These are phyloP conservation scores for Clohesyomyces aquaticus DNA, from an alignment of 495 filamentous ascomycete species.

Conservation along the genomic window DNA sequence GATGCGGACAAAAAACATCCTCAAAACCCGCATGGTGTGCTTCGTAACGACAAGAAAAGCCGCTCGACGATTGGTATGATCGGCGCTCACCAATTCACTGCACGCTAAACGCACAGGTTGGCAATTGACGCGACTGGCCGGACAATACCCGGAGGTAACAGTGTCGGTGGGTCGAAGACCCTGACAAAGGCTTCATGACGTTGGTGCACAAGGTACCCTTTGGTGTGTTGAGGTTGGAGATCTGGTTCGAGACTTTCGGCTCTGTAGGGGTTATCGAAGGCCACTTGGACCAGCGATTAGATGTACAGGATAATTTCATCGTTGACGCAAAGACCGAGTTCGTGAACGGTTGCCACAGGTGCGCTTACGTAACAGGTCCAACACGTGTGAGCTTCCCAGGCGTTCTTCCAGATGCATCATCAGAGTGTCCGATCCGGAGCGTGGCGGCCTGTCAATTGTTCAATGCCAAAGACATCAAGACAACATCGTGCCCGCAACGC, in stretches of 20 bases:
- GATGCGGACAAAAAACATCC: slow-evolving; percentile 51
- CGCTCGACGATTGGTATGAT: slow-evolving; percentile 24
- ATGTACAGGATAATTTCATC: slow-evolving; percentile 45
- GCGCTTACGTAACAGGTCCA: slow-evolving; percentile 26
- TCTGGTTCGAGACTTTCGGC: slow-evolving; percentile 28
- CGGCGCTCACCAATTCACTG: slow-evolving; percentile 47
- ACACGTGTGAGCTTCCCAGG: slow-evolving; percentile 11
- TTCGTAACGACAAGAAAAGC: slow-evolving; percentile 25
- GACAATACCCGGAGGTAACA: slow-evolving; percentile 40
- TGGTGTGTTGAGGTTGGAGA: slow-evolving; percentile 41
- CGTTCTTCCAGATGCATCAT: slow-evolving; percentile 7
- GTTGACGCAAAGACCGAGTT: slow-evolving; percentile 13
- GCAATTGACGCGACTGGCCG: slow-evolving; percentile 49
- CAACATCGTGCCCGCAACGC: slow-evolving; percentile 19
- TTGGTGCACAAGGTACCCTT: not conserved
- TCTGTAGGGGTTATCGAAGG: slow-evolving; percentile 37
- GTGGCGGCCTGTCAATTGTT: slow-evolving; percentile 34
- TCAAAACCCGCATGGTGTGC: slow-evolving; percentile 48
- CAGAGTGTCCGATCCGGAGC: slow-evolving; percentile 36
- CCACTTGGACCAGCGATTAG: slow-evolving; percentile 1
- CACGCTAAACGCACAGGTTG: slow-evolving; percentile 39
- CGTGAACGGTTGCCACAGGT: slow-evolving; percentile 4
- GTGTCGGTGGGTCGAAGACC: slow-evolving; percentile 30
- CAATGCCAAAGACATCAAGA: slow-evolving; percentile 20
- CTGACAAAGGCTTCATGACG: slow-evolving; percentile 40